A percentile compares a stretch with the other conserved stretches of the same genome.
Evolutionary conservation across 2,329 filamentous ascomycete species (phyloP).

Genomic region (Leptographium radiaticola): DNA sequence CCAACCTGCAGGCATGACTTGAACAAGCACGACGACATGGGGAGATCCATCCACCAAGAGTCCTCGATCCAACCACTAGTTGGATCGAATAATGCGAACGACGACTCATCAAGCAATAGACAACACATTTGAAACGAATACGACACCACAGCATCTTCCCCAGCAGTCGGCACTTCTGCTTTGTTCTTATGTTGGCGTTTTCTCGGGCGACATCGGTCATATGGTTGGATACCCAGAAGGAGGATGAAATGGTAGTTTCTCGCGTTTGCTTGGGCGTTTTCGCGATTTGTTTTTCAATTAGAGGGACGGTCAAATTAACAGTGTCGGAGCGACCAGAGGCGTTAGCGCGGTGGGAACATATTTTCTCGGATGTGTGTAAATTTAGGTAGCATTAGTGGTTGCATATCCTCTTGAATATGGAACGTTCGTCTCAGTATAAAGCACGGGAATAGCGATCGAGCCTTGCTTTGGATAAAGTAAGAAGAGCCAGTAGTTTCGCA

Average conservation of each 20-base stretch:
- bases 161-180: not conserved
- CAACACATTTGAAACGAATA: conserved; percentile 8
- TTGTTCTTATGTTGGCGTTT: conserved; percentile 3
- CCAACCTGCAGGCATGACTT: conserved; percentile 34
- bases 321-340: not conserved
- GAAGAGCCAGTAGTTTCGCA: too few relatives aligned
- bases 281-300: not conserved
- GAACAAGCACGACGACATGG: conserved; percentile 29
- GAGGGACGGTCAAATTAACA: not conserved
- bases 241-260: not conserved
- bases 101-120: not conserved
- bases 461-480: not conserved
- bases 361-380: not conserved
- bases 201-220: conserved; percentile 2
- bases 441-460: not conserved
- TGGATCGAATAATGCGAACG: not conserved
- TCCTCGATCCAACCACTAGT: not conserved
- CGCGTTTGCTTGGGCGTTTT: not conserved
- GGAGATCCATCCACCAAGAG: conserved; percentile 16
- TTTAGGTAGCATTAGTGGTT: not conserved
- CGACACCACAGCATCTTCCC: conserved; percentile 8
- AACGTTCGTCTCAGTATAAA: not conserved
- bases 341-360: not conserved
- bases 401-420: not conserved
- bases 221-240: conserved; percentile 2